These are phyloP conservation scores for Termitomyces heimii DNA, from an alignment of 768 basidiomycete species.

Conservation along the genomic window DNA sequence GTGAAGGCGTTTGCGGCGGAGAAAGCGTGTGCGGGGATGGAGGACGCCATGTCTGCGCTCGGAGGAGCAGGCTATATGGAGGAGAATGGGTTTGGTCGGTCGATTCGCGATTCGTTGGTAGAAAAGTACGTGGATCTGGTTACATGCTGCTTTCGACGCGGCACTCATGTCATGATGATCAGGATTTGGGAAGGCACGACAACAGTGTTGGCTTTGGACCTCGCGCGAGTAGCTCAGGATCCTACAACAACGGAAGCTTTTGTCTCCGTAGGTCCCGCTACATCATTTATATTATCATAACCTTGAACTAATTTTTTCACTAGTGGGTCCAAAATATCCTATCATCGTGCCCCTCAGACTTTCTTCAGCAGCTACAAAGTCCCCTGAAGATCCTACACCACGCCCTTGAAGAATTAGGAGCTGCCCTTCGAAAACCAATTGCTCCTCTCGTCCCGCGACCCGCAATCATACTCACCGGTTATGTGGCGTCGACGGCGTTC, in stretches of 20 bases:
- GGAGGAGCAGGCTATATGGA: slow-evolving; percentile 85
- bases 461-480: slow-evolving; percentile 52
- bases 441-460: slow-evolving; percentile 48
- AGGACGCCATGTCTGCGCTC: slow-evolving; percentile 67
- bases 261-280: slow-evolving; percentile 32
- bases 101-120: slow-evolving; percentile 64
- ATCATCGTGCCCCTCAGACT: slow-evolving; percentile 31
- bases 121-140: slow-evolving; percentile 42
- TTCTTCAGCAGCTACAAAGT: slow-evolving; percentile 21
- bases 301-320: not conserved
- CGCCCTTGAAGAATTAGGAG: slow-evolving; percentile 33
- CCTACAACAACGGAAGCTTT: slow-evolving; percentile 40
- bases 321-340: slow-evolving; percentile 51
- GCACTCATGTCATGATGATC: not conserved
- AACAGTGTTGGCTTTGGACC: slow-evolving; percentile 62
- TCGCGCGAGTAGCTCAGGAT: slow-evolving; percentile 49
- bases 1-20: slow-evolving; percentile 68
- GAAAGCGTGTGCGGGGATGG: slow-evolving; percentile 56
- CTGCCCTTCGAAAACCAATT: slow-evolving; percentile 34
- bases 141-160: not conserved
- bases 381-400: slow-evolving; percentile 27
- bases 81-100: slow-evolving; percentile 66
- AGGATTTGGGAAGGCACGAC: slow-evolving; percentile 79
- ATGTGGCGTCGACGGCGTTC: slow-evolving; percentile 45
- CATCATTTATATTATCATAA: not conserved